Evolutionary conservation across 164 flowering plant genomes (phyloP), one percentile per base, ranked within the genome.

Genomic region (Umbellularia californica): DNA sequence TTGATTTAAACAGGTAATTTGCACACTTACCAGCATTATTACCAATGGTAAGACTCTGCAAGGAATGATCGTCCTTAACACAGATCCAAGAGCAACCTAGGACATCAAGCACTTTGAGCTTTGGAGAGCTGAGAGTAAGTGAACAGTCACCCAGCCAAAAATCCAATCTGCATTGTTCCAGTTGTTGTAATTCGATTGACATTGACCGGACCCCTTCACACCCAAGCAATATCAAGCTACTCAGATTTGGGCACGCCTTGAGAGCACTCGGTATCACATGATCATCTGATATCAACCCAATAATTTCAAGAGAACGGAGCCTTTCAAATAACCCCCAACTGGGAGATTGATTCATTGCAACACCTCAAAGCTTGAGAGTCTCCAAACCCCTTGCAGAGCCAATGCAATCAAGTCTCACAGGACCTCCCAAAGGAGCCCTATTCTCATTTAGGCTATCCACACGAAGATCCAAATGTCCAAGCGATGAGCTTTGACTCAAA

Each of bases 301-400:
- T 90, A 52, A 94, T 92, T 78, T 92, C 90, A 69, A 94, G 93
- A 81, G 71, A 80, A 17, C 27, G 65, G 24, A 94, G 89, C 15
- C 73, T 82, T 17, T 69, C 75, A 71, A 94, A 89, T 2, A 71
- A 76, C 47, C 87, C 86, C 98, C 98, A 94, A 58, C 84, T 90
- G 5, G 97, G 98, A 1, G 89, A 65, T 15, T 81, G 76, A 20
- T 72, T 72, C 88, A 92, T 83, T 25, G 84, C 73, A 6, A 89
- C 96, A 68, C 97, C 98, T 97, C 98, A 92, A 2, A 94, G 88
- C 79, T 83, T 89, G 10, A 94, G 78, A 0, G 92, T 84, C 80
- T 88, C 91, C 83, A 94, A 72, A 71, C 85, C 83, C 50, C 55
- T 78, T 15, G 85, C 92, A 15, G 69, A 70, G 11, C 78, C 71